A percentile compares a stretch with the other conserved stretches of the same genome.
phyloP scores from a whole-genome alignment of 495 filamentous ascomycete genomes.

The Choiromyces venosus region DNA sequence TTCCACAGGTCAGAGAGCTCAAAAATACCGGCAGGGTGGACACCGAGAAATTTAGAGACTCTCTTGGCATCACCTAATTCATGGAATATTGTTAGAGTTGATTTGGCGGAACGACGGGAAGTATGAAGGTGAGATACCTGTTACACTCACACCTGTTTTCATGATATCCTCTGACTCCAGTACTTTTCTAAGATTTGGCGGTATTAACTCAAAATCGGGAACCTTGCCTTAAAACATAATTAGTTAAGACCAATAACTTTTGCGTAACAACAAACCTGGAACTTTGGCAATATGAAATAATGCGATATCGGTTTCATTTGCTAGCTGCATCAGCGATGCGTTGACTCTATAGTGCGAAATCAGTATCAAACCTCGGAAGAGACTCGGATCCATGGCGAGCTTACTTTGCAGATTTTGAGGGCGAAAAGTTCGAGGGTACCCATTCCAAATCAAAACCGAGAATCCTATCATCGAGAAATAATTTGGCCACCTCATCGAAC shows the following conservation, averaged over 20 bases:
- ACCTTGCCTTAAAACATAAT: conserved; percentile 48
- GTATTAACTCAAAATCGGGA: conserved; percentile 52
- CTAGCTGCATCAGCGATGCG: conserved; percentile 73
- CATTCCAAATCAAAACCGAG: conserved; percentile 88
- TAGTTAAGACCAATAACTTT: conserved; percentile 1
- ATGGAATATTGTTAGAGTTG: conserved; percentile 31
- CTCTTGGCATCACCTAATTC: conserved; percentile 68
- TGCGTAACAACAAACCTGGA: conserved; percentile 10
- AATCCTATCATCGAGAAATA: conserved; percentile 64
- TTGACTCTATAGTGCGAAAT: conserved; percentile 54
- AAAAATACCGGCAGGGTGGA: conserved; percentile 61
- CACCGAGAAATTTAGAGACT: conserved; percentile 57
- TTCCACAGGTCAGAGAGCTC: conserved; percentile 78
- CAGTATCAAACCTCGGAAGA: background rate
- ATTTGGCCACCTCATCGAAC: conserved; percentile 60
- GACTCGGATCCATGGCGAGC: background rate
- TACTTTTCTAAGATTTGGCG: conserved; percentile 62
- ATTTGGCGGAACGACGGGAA: background rate
- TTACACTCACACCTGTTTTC: conserved; percentile 65
- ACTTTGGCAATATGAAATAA: conserved; percentile 67
- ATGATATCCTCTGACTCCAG: conserved; percentile 64
- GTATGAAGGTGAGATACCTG: conserved; percentile 17
- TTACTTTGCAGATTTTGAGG: conserved; percentile 26
- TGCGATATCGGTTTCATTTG: conserved; percentile 69
- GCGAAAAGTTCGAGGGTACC: conserved; percentile 44